Percentiles rank a stretch among this genome's conserved stretches.
These are phyloP conservation scores for Sphagnum tenellum DNA, from an alignment of 225 moss, liverwort and hornwort species.

Conservation along the genomic window DNA sequence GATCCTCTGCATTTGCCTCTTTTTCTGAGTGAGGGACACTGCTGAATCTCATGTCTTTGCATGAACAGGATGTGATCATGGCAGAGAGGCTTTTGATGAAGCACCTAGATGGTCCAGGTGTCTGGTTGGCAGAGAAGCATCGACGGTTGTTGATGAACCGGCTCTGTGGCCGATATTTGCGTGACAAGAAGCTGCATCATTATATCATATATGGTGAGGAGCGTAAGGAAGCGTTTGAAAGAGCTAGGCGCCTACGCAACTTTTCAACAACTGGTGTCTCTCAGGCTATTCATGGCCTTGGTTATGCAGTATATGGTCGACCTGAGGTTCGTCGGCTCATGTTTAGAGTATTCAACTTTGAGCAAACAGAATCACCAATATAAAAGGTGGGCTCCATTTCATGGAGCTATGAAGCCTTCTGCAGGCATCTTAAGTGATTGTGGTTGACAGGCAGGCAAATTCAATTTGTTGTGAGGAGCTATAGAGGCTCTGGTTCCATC, in stretches of 20 bases:
- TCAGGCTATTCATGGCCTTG: conserved; percentile 75
- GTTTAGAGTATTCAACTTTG: conserved; percentile 63
- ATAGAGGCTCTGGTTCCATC: no score
- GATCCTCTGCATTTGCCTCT: no score
- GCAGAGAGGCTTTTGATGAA: conserved; percentile 95
- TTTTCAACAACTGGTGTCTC: conserved; percentile 71
- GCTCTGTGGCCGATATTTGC: conserved; percentile 67
- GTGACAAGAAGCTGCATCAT: conserved; percentile 56
- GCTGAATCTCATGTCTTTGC: no score
- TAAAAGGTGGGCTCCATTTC: background rate
- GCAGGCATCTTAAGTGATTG: no score
- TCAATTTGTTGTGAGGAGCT: no score
- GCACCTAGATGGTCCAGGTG: conserved; percentile 80
- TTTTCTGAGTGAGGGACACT: no score
- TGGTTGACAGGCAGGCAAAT: no score
- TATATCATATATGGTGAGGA: conserved; percentile 62
- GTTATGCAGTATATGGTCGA: conserved; percentile 79
- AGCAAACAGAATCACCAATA: conserved; percentile 39
- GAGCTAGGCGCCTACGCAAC: conserved; percentile 72
- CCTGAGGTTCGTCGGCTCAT: conserved; percentile 81
- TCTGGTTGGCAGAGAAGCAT: conserved; percentile 72
- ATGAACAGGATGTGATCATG: conserved; percentile 76
- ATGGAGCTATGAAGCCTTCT: no score
- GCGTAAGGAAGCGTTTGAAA: conserved; percentile 53
- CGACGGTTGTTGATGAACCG: conserved; percentile 74